Evolutionary conservation across 768 basidiomycete genomes (phyloP).

Genomic region (Aureoboletus auriporus): DNA sequence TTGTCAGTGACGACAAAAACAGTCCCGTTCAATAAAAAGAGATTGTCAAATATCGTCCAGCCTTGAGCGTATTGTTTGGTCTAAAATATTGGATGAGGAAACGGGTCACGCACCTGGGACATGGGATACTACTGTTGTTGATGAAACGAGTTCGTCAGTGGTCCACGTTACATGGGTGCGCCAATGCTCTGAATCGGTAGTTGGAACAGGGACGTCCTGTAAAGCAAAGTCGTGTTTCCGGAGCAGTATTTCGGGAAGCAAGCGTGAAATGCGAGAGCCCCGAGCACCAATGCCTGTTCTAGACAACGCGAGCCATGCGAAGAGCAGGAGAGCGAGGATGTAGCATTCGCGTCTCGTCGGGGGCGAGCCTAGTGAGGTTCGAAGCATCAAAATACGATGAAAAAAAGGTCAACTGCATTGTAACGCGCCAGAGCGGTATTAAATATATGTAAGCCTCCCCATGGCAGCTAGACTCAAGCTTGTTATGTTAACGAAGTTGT

Average conservation of each 20-base stretch:
- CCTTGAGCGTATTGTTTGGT: constrained; percentile 42
- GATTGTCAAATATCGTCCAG: constrained; percentile 85
- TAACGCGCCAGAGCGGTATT: too few species aligned
- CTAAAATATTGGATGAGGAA: background rate
- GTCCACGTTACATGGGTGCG: constrained; percentile 39
- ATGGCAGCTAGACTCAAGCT: too few species aligned
- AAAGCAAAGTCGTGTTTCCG: too few species aligned
- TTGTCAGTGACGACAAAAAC: constrained; percentile 78
- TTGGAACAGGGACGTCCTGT: too few species aligned
- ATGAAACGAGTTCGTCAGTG: constrained; percentile 35
- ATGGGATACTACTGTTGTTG: constrained; percentile 70
- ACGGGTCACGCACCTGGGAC: constrained; percentile 52
- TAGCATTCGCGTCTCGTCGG: constrained; percentile 57
- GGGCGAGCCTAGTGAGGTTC: too few species aligned
- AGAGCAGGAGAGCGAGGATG: constrained; percentile 41
- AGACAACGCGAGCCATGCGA: constrained; percentile 44
- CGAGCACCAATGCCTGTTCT: constrained; percentile 10
- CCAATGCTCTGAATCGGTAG: constrained; percentile 3
- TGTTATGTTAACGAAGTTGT: too few species aligned
- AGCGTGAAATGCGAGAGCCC: background rate
- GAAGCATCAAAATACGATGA: too few species aligned
- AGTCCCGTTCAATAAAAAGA: constrained; percentile 79
- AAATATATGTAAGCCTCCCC: too few species aligned
- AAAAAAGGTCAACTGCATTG: too few species aligned
- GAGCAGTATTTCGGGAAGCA: background rate